Evolutionary conservation across 352 stramenopile species (phyloP), one percentile per base, ranked within the genome.

Genomic region (Discostella stelligera): DNA sequence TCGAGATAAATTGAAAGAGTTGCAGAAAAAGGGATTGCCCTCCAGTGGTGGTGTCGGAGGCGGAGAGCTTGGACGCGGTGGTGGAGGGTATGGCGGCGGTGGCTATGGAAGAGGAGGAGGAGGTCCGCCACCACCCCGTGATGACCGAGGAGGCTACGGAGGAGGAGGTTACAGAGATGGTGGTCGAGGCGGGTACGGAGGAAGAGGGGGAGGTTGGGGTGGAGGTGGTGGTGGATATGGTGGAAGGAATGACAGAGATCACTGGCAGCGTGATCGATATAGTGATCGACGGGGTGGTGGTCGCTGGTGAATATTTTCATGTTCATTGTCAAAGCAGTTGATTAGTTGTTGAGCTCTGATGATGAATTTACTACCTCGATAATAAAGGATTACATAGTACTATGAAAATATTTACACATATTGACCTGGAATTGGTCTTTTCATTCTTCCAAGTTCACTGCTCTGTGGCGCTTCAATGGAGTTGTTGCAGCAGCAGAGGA

Each of bases 1-100:
- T 5, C 77, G 88, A 27, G 88, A 91, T 50, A 94, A 94, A 62
- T 83, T 88, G 32, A 82, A 84, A 53, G 77, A 90, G 79, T 85
- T 94, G 73, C 54, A 89, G 16, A 70, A 88, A 66, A 86, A 79
- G 53, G 70, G 76, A 54, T 71, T 71, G 32, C 23, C 46, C n/a
- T 39, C 27, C 20, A 39, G 53, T 18, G 62, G 16, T 21, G 68
- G 61, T 49, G 63, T 56, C 8, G 63, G 75, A 53, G 49, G 54
- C 50, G 61, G 39, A 20, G 53, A 20, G 21, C 8, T 32, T 14
- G 65, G 65, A 20, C 23, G 49, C 21, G 65, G 46, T 56, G 50
- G 54, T 49, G 63, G 63, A 46, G 46, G 53, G 20, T 52, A 62
- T 67, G 48, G 53, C 9, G 66, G 66, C 18, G 63, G 50, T 27